Percentiles rank a stretch among this genome's conserved stretches.
Evolutionary conservation across 108 stramenopile genomes (phyloP).

Genomic region (Schizochytrium sp.): DNA sequence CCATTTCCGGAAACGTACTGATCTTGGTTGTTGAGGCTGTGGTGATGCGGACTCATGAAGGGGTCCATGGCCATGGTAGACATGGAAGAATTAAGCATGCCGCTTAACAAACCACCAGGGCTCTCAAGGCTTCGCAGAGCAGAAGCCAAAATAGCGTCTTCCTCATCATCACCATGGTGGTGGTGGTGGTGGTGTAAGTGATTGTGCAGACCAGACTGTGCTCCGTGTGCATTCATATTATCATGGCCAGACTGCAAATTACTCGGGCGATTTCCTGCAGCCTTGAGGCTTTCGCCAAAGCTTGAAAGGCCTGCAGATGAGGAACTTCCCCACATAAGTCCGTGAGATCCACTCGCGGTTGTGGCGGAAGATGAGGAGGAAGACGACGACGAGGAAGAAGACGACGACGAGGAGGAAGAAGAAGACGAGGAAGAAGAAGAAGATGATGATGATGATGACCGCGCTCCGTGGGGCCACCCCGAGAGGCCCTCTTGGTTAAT

Average conservation of each 20-base stretch:
- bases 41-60: background rate
- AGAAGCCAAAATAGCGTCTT: background rate
- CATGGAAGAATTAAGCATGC: background rate
- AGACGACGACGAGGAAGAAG: background rate
- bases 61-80: background rate
- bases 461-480: background rate
- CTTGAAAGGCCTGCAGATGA: conserved; percentile 2
- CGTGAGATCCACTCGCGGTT: background rate
- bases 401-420: background rate
- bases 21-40: background rate
- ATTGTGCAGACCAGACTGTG: too few relatives aligned
- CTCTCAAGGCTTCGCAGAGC: conserved; percentile 43
- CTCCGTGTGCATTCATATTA: too few relatives aligned
- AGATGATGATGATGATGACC: background rate
- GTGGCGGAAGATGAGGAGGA: background rate
- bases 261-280: background rate
- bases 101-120: conserved; percentile 5
- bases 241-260: too few relatives aligned
- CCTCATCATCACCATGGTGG: background rate
- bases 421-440: background rate
- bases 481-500: too few relatives aligned
- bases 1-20: background rate
- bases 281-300: background rate
- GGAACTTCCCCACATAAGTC: conserved; percentile 6
- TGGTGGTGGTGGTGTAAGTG: too few relatives aligned